Base-by-base conservation (phyloP, 108 stramenopile species). In the Nitzschia palea region DNA sequence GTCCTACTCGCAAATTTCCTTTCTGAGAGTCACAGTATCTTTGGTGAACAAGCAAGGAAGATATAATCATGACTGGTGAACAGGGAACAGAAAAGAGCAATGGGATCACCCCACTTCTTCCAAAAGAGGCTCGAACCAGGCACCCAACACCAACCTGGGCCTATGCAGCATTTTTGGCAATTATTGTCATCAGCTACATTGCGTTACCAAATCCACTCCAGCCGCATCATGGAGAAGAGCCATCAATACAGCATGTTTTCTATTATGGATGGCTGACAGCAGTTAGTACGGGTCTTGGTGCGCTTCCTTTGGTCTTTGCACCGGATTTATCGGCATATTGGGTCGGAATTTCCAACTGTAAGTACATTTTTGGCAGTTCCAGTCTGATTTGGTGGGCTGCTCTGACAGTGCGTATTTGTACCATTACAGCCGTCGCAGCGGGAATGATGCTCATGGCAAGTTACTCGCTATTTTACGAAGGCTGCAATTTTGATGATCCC, bases 401-500 rank as follows among this genome's bases (percentile, higher is more conserved):
- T n/a, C n/a, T n/a, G n/a, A n/a, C n/a, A n/a, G n/a, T 45, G 17
- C 4, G 4, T 62, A 20, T 36, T 52, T 64, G 25, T 40, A 20
- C 53, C 40, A 51, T 71, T 40, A 53, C 65, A 83, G 97, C 97
- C 44, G 71, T 97, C 36, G 98, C 98, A 20, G 97, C 96, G 12
- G 98, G 98, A 8, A 98, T 99, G 97, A 99, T 99, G 98, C 70
- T 95, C 34, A 90, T 95, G 14, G 98, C 98, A 1, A 89, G 87
- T 53, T 92, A 85, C 69, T 90, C 89, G 25, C 80, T 99, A 17
- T 79, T 94, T 47, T 44, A 64, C 50, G 98, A 98, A 67, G 98
- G 95, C 22, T 86, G 78, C 50, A 75, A 65, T 31, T 91, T 92
- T 64, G 59, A 67, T 14, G 90, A 91, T 71, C 84, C 78, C 27